Base-by-base conservation (phyloP, 2,329 filamentous ascomycete species). In the Lachnellula subtilissima region DNA sequence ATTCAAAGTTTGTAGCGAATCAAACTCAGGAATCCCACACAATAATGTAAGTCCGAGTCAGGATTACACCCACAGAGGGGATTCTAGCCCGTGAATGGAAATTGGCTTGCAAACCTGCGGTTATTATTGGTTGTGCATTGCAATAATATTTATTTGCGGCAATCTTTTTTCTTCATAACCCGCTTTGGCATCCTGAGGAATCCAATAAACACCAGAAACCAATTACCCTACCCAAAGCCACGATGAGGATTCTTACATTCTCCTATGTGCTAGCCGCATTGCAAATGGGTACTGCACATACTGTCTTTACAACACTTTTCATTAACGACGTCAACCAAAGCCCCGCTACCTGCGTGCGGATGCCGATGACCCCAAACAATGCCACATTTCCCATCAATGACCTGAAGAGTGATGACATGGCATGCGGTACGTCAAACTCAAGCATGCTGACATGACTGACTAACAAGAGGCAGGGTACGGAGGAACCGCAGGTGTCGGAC, bases 261-360 rank as follows among this genome's bases (percentile, higher is more conserved):
- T 51, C 45, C 58, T 47, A n/a, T 52, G 22, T 48, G 54, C 55
- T 68, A n/a, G 61, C 45, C 40, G 59, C 60, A 22, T 23, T 62
- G 28, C 56, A 60, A 48, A 42, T 49, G 23, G 70, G 73, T 52
- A 72, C 73, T 48, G 82, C 81, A 43, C 85, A 89, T 66, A 87
- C 84, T 5, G 69, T 82, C 49, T 82, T 88, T 67, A 85, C 84
- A 1, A 86, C 80, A 4, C 73, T 88, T 49, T 85, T 79, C 62
- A 72, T 89, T 62, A 75, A 87, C 64, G 80, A 80, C 57, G 71
- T 78, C 48, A 78, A 80, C 64, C 84, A 90, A 71, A 88, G 88
- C 58, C 84, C 88, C 66, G 87, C 82, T 32, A 86, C 84, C 25
- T 90, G 86, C 65, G 79, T 91, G 50, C 84, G 88, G 43, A 87